Conservation (phyloP, 176 grass and related monocot species). For the Poa annua region DNA sequence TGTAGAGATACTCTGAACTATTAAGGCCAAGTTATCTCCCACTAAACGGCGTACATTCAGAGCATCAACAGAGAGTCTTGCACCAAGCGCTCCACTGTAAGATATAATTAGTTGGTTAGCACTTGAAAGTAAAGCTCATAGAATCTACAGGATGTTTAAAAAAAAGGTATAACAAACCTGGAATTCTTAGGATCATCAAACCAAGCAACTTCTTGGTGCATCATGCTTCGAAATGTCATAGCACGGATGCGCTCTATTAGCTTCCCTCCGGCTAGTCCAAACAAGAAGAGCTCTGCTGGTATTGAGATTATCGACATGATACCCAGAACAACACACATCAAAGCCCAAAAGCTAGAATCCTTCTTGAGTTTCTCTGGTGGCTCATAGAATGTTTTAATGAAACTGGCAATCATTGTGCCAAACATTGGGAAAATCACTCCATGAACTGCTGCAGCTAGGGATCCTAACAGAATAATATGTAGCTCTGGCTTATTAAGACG, state of each 20-base stretch:
- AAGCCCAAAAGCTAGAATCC: constrained; percentile 77
- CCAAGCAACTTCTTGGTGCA: constrained; percentile 90
- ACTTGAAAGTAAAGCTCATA: neutral
- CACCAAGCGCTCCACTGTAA: constrained; percentile 71
- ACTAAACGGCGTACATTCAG: constrained; percentile 75
- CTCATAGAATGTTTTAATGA: constrained; percentile 72
- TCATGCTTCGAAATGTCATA: constrained; percentile 65
- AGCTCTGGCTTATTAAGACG: constrained; percentile 83
- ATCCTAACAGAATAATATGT: constrained; percentile 66
- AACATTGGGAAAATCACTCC: constrained; percentile 81
- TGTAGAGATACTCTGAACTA: constrained; percentile 48
- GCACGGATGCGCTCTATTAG: constrained; percentile 79
- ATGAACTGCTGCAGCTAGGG: constrained; percentile 76
- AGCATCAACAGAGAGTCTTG: constrained; percentile 87
- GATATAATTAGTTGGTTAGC: constrained; percentile 22
- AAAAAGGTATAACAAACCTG: constrained; percentile 48
- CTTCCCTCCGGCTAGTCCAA: constrained; percentile 81
- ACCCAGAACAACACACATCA: constrained; percentile 78
- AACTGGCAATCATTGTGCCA: constrained; percentile 60
- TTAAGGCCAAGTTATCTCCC: constrained; percentile 80
- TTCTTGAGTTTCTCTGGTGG: constrained; percentile 63
- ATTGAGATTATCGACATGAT: constrained; percentile 54
- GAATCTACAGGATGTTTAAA: constrained; percentile 1
- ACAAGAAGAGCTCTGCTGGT: constrained; percentile 71
- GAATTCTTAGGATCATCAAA: constrained; percentile 87